phyloP scores from a whole-genome alignment of 805 yeast species.

The Dipodascus geniculatus region DNA sequence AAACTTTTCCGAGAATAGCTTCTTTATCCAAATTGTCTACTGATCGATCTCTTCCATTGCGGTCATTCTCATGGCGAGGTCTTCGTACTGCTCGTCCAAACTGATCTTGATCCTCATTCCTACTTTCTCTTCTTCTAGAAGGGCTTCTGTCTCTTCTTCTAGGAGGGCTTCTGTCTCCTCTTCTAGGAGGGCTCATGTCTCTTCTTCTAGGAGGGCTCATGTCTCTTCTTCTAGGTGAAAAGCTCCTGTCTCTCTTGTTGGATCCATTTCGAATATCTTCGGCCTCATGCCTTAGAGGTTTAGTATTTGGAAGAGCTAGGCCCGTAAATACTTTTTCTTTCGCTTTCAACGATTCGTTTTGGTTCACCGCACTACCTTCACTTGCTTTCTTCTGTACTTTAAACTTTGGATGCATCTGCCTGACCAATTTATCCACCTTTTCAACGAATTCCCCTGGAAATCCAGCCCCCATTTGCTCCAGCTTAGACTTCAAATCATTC shows the following conservation, averaged over 20 bases:
- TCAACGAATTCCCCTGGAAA: slow-evolving; percentile 23
- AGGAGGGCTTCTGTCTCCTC: neutral
- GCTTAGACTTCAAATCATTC: slow-evolving; percentile 27
- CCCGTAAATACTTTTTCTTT: slow-evolving; percentile 10
- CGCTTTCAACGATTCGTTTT: neutral
- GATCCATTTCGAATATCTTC: neutral
- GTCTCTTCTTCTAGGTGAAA: slow-evolving; percentile 3
- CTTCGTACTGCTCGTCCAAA: slow-evolving; percentile 13
- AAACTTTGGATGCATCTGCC: slow-evolving; percentile 24
- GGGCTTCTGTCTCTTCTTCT: slow-evolving; percentile 6
- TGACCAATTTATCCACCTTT: slow-evolving; percentile 21
- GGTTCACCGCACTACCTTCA: neutral
- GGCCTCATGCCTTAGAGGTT: neutral
- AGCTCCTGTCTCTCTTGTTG: neutral
- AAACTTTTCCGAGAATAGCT: slow-evolving; percentile 33
- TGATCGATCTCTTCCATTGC: slow-evolving; percentile 10
- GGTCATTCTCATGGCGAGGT: neutral
- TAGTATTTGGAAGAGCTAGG: slow-evolving; percentile 15
- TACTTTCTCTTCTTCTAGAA: slow-evolving; percentile 7
- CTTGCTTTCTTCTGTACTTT: slow-evolving; percentile 3
- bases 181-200: no score
- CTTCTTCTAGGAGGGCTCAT: slow-evolving; percentile 11
- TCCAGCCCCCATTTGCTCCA: slow-evolving; percentile 36
- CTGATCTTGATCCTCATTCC: slow-evolving; percentile 5
- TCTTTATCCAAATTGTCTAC: neutral